Evolutionary conservation across 306 rosid genomes (phyloP), one percentile per base, ranked within the genome.

Genomic region (Acmispon strigosus): DNA sequence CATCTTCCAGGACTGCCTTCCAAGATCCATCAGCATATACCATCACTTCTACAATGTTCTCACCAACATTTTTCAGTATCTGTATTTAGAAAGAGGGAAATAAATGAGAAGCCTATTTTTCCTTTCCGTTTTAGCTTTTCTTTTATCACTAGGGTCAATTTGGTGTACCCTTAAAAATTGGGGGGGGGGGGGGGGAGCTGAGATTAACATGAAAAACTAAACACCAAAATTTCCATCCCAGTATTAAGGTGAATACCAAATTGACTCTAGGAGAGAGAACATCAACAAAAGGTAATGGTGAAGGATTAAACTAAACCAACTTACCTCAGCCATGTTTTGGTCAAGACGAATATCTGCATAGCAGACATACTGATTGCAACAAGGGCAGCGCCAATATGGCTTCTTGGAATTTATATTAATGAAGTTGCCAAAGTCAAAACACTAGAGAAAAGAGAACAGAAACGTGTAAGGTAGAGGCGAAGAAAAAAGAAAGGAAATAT

Each of bases 321-420:
- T 86, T 81, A 76, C 99, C 96, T 95, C 89, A 16, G 78, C 86
- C 92, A 95, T 95, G 73, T 89, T 84, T 55, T 79, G 87, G 76
- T 95, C 99, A 29, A 87, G 74, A 62, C 91, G 84, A 69, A 95
- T 82, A 63, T 91, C 92, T 62, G 62, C 55, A 83, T 83, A 95
- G 86, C 91, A 82, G 59, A 95, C 88, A 73, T 0, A 42, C 81
- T 87, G 97, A 79, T 80, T 89, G 82, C 99, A 95, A 81, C 86
- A 96, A 41, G 99, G 99, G 80, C 99, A 95, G 82, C 97, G 91
- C 99, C 97, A 95, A 14, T 86, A 84, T 70, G 99, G 99, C 76
- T 88, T 85, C 83, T 86, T 89, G 47, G 83, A 75, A 87, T 91
- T 95, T 62, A 91, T 89, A 66, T 72, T 64, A 12, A 87, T 32